Evolutionary conservation across 441 rosid genomes (phyloP).

Genomic region (Gossypium schwendimanii): DNA sequence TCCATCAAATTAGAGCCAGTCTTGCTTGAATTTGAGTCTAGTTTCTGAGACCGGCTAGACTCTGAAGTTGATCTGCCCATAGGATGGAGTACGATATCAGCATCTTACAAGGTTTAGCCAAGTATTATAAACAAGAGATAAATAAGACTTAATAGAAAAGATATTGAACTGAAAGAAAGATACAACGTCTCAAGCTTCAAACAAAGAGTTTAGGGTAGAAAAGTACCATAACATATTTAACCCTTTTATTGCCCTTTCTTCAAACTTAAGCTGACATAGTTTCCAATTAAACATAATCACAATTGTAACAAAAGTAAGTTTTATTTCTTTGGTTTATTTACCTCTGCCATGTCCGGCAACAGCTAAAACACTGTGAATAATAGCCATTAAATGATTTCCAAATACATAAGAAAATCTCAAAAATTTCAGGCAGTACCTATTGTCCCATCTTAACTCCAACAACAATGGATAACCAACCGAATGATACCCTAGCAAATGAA

Average conservation of each 20-base stretch:
- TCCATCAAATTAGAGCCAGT: conserved; percentile 38
- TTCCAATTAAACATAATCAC: not conserved
- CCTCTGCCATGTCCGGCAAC: not conserved
- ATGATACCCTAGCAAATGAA: not conserved
- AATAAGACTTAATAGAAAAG: not conserved
- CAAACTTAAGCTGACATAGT: not conserved
- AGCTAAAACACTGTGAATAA: not conserved
- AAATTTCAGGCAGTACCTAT: not conserved
- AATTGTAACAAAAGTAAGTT: not conserved
- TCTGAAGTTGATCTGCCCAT: conserved; percentile 55
- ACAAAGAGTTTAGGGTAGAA: not conserved
- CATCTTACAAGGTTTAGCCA: not conserved
- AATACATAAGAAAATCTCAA: not conserved
- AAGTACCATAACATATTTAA: not conserved
- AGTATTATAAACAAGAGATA: not conserved
- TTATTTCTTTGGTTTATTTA: not conserved
- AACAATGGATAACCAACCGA: not conserved
- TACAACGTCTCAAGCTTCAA: not conserved
- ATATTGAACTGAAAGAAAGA: not conserved
- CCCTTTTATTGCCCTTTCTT: not conserved
- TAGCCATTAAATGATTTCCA: not conserved
- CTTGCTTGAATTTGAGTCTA: conserved; percentile 34
- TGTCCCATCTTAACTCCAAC: not conserved
- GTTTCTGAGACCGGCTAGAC: conserved; percentile 37
- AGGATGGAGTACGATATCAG: conserved; percentile 13